Percentiles rank a stretch among this genome's conserved stretches.
These are phyloP conservation scores for Cryphonectria parasitica DNA, from an alignment of 2,329 filamentous ascomycete genomes.

Conservation along the genomic window DNA sequence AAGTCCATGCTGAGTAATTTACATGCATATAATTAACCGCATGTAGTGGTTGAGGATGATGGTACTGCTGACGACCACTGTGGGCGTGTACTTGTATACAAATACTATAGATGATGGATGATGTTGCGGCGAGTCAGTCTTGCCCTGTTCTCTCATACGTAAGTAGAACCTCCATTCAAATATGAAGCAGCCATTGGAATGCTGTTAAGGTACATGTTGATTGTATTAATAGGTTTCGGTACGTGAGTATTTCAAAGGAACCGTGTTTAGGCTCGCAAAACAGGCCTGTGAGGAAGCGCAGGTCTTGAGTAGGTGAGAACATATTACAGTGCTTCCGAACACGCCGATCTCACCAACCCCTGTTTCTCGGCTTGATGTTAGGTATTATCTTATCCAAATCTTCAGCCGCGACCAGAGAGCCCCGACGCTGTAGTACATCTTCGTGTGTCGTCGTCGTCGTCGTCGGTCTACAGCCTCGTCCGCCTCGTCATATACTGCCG, in stretches of 20 bases:
- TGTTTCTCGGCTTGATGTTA: not conserved
- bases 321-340: too few relatives aligned
- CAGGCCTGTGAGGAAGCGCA: not conserved
- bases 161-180: too few relatives aligned
- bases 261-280: not conserved
- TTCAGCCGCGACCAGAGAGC: not conserved
- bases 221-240: not conserved
- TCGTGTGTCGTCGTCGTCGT: not conserved
- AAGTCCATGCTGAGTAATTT: not conserved
- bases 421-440: not conserved
- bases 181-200: not conserved
- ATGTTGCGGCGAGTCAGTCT: not conserved
- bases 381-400: not conserved
- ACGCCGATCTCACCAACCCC: not conserved
- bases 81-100: too few relatives aligned
- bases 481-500: conserved; percentile 3
- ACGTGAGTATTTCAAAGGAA: not conserved
- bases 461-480: not conserved
- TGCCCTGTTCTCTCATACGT: not conserved
- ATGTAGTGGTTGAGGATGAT: not conserved
- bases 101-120: too few relatives aligned
- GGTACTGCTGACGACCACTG: not conserved
- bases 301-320: not conserved
- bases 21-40: not conserved
- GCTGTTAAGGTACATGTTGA: not conserved